Conservation (phyloP, 169 alveolate genomes). For the Plasmodium chabaudi region DNA sequence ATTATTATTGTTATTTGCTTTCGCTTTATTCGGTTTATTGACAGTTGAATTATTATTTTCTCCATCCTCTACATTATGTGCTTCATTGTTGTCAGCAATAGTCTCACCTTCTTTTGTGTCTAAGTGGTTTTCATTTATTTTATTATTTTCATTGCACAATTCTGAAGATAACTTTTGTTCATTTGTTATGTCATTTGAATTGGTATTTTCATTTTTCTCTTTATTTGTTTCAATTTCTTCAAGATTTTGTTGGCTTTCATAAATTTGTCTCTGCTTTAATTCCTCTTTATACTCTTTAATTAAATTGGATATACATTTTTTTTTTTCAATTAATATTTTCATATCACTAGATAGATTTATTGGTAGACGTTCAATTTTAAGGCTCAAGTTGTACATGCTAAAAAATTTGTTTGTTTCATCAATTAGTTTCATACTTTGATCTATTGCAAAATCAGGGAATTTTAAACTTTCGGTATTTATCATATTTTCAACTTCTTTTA, state of each 20-base stretch:
- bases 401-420: constrained; percentile 67
- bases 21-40: background rate
- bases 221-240: constrained; percentile 1
- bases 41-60: background rate
- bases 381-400: constrained; percentile 45
- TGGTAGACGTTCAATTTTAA: constrained; percentile 63
- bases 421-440: constrained; percentile 61
- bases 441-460: constrained; percentile 71
- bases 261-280: constrained; percentile 11
- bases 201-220: background rate
- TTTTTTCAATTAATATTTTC: constrained; percentile 44
- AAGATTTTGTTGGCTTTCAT: background rate
- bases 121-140: background rate
- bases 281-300: constrained; percentile 66
- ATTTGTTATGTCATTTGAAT: background rate
- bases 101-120: constrained; percentile 14
- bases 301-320: constrained; percentile 20
- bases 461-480: background rate
- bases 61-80: background rate
- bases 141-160: background rate
- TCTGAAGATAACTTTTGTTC: background rate
- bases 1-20: constrained; percentile 11
- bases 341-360: constrained; percentile 28
- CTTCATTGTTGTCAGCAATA: constrained; percentile 17
- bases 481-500: background rate